phyloP scores from a whole-genome alignment of 179 eudicot species.

The Heliamphora pulchella region DNA sequence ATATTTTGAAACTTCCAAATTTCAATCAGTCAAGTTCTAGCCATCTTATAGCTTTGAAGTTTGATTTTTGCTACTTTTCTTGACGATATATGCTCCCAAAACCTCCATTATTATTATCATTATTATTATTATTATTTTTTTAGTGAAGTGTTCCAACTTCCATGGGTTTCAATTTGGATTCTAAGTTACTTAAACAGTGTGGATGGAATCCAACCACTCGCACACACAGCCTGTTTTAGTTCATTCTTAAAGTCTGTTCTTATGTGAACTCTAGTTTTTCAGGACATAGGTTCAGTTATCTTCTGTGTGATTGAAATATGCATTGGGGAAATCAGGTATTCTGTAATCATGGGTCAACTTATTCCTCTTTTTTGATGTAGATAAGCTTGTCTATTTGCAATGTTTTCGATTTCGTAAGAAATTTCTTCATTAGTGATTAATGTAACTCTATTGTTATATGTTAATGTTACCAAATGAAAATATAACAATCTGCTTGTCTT shows the following conservation, averaged over 20 bases:
- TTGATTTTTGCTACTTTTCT: background rate
- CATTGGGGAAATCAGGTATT: background rate
- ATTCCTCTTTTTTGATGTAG: background rate
- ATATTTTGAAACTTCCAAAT: background rate
- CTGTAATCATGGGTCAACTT: background rate
- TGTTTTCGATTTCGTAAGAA: background rate
- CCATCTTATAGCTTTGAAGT: background rate
- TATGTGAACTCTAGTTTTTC: background rate
- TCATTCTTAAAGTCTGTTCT: background rate
- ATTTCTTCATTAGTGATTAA: background rate
- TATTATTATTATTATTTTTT: background rate
- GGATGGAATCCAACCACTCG: background rate
- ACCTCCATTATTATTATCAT: background rate
- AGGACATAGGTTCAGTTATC: background rate
- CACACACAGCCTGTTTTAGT: background rate
- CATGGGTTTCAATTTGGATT: background rate
- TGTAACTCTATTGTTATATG: background rate
- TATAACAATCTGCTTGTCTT: background rate
- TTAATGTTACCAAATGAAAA: background rate
- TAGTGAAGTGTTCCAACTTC: background rate
- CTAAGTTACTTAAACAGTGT: background rate
- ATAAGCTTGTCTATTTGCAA: conserved; percentile 4
- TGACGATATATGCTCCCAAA: background rate
- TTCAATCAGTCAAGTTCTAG: background rate
- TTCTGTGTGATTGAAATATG: background rate